phyloP scores from a whole-genome alignment of 352 stramenopile species.

The Phytopythium ostracodes region DNA sequence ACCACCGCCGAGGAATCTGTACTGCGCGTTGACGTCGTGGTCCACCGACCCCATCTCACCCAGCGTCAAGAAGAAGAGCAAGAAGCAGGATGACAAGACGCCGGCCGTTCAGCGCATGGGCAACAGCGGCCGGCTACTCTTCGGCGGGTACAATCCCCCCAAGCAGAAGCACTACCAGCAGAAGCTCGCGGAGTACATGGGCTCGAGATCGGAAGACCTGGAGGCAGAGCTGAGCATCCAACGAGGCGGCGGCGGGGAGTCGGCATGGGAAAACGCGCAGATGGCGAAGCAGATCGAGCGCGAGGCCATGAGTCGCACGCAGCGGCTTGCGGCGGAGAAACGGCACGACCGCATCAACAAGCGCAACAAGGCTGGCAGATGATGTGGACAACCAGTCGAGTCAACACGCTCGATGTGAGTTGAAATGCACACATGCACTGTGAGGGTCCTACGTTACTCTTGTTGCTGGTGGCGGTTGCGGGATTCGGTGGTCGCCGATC shows the following conservation, averaged over 20 bases:
- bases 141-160: constrained; percentile 64
- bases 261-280: constrained; percentile 25
- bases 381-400: neutral
- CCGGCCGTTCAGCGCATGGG: constrained; percentile 27
- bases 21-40: constrained; percentile 27
- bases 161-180: constrained; percentile 67
- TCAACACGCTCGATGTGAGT: neutral
- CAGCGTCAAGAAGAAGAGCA: constrained; percentile 22
- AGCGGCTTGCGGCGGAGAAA: constrained; percentile 69
- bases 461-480: neutral
- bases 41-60: constrained; percentile 24
- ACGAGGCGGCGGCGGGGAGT: constrained; percentile 19
- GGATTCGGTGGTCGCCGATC: neutral
- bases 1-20: constrained; percentile 19
- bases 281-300: constrained; percentile 57
- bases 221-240: constrained; percentile 75
- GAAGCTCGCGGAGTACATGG: constrained; percentile 77
- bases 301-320: constrained; percentile 55
- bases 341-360: constrained; percentile 77
- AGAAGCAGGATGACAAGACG: constrained; percentile 17
- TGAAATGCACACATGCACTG: neutral
- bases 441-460: neutral
- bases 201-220: constrained; percentile 48
- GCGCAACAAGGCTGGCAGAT: constrained; percentile 50
- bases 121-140: constrained; percentile 59